A percentile compares a stretch with the other conserved stretches of the same genome.
These are phyloP conservation scores for Raffaelea arxii DNA, from an alignment of 2,329 filamentous ascomycete species.

Conservation along the genomic window DNA sequence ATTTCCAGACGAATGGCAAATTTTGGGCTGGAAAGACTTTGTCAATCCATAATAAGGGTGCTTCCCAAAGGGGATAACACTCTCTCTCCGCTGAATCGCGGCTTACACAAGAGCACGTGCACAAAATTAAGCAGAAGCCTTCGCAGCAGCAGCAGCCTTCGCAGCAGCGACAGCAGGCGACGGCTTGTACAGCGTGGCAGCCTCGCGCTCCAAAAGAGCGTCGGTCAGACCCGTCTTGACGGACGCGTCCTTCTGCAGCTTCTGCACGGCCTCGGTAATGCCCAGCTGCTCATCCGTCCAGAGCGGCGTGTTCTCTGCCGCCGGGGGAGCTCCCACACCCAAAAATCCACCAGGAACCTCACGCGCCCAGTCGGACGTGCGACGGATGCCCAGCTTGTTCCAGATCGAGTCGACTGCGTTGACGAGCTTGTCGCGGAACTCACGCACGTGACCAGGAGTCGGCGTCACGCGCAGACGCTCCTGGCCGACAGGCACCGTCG, in stretches of 20 bases:
- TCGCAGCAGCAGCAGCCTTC: no score
- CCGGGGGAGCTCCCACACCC: conserved; percentile 70
- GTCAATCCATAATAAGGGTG: no score
- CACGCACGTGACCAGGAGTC: conserved; percentile 80
- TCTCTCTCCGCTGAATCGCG: no score
- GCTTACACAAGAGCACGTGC: no score
- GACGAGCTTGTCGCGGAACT: conserved; percentile 79
- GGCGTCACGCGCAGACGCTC: conserved; percentile 93
- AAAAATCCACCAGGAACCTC: conserved; percentile 73
- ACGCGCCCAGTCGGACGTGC: conserved; percentile 83
- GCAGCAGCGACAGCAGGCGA: not conserved
- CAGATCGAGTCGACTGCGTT: conserved; percentile 80
- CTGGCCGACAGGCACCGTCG: conserved; percentile 95
- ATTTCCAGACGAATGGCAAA: no score
- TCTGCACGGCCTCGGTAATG: conserved; percentile 54
- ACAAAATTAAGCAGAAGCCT: no score
- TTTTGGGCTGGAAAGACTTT: no score
- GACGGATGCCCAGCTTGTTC: conserved; percentile 80
- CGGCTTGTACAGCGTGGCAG: not conserved
- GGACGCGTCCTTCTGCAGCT: conserved; percentile 38
- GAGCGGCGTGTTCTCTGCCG: conserved; percentile 57
- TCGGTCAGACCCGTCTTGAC: conserved; percentile 40
- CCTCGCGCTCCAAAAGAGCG: conserved; percentile 47
- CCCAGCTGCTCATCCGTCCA: conserved; percentile 89
- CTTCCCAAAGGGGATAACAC: no score